phyloP scores from a whole-genome alignment of 2,329 filamentous ascomycete species.

The Bipolaris victoriae region DNA sequence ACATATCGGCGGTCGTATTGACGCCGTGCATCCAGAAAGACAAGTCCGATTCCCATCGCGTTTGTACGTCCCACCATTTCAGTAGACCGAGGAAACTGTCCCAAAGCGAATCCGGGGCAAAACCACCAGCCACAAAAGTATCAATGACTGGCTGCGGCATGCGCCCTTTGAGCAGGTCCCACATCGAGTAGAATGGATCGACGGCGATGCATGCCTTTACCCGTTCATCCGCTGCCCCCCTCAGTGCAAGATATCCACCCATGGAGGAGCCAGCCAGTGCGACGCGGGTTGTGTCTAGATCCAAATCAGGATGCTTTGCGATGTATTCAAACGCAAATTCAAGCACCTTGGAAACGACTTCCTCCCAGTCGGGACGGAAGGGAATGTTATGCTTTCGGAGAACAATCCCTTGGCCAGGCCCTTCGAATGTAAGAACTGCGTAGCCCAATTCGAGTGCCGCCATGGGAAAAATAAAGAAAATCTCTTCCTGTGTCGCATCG shows the following conservation, averaged over 20 bases:
- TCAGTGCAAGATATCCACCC: not conserved
- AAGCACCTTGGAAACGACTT: not conserved
- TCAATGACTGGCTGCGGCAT: not conserved
- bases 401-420: not conserved
- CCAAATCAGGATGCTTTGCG: not conserved
- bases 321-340: not conserved
- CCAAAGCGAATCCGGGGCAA: not conserved
- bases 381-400: not conserved
- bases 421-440: not conserved
- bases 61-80: not conserved
- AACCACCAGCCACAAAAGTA: not conserved
- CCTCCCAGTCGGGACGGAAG: not conserved
- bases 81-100: not conserved
- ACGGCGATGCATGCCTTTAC: not conserved
- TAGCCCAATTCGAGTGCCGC: not conserved
- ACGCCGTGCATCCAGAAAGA: not conserved
- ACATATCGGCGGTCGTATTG: not conserved
- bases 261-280: not conserved
- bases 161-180: not conserved
- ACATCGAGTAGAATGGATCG: not conserved
- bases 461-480: not conserved
- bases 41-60: not conserved
- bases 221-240: not conserved
- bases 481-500: not conserved
- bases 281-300: not conserved